A percentile compares a stretch with the other conserved stretches of the same genome.
phyloP scores from a whole-genome alignment of 768 basidiomycete genomes.

The Ephemerocybe angulata region DNA sequence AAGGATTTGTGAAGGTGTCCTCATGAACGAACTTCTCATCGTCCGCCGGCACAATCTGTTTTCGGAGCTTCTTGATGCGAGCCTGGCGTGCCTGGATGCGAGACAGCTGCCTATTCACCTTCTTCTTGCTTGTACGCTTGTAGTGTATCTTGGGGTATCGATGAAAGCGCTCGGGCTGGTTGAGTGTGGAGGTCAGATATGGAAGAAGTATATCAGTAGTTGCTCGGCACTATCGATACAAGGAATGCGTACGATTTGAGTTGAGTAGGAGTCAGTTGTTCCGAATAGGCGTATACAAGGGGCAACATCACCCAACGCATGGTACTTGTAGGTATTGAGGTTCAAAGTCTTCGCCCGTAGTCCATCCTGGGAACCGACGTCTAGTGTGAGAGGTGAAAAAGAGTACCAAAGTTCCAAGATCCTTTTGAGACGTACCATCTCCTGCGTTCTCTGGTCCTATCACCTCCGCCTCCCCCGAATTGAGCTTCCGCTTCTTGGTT shows the following conservation, averaged over 20 bases:
- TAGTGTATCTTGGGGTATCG: background rate
- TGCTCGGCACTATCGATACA: too few relatives aligned
- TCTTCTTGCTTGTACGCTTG: background rate
- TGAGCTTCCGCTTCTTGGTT: background rate
- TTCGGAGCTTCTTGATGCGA: background rate
- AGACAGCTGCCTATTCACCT: background rate
- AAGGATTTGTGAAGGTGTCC: background rate
- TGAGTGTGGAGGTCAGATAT: too few relatives aligned
- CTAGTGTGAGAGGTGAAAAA: background rate
- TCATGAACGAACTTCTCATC: background rate
- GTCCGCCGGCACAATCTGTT: background rate
- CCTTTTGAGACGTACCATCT: background rate
- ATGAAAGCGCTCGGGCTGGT: conserved; percentile 1
- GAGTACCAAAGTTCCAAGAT: background rate
- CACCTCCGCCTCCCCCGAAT: too few relatives aligned
- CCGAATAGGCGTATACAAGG: conserved; percentile 1
- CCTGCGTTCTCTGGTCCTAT: background rate
- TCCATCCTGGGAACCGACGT: background rate
- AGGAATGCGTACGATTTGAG: too few relatives aligned
- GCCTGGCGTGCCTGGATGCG: background rate
- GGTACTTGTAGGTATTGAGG: conserved; percentile 5
- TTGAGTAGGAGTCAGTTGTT: too few relatives aligned
- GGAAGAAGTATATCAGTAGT: too few relatives aligned
- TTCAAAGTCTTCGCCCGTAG: background rate
- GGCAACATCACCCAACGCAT: conserved; percentile 4